Percentiles rank a stretch among this genome's conserved stretches.
Conservation (phyloP, 306 rosid genomes). For the Pyrus bretschneideri region DNA sequence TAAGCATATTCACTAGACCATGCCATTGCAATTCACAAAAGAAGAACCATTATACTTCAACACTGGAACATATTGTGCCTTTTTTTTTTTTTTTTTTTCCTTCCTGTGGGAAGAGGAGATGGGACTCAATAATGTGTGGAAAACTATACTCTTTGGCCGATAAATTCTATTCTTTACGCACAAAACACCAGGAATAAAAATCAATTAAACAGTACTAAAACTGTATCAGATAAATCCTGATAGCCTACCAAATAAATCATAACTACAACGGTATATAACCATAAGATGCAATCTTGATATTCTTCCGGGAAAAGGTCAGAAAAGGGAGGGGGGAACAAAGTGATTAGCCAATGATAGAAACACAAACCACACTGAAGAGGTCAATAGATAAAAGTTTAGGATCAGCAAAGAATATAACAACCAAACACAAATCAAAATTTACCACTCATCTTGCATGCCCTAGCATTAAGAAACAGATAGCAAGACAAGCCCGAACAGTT, state of each 20-base stretch:
- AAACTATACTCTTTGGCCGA: not conserved
- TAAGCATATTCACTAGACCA: not conserved
- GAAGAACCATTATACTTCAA: not conserved
- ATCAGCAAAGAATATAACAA: not conserved
- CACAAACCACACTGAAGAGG: not conserved
- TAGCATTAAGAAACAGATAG: not conserved
- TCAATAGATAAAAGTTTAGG: not conserved
- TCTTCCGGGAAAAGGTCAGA: not conserved
- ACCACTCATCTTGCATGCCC: not conserved
- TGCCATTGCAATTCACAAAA: not conserved
- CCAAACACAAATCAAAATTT: not conserved
- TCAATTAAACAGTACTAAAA: not conserved
- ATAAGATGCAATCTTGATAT: not conserved
- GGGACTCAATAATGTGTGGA: not conserved
- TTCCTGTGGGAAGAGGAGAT: not conserved
- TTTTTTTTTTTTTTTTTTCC: not conserved
- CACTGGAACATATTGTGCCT: not conserved
- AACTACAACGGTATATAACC: not conserved
- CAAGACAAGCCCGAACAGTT: not conserved
- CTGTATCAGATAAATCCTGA: not conserved
- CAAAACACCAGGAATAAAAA: not conserved
- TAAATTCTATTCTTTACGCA: not conserved
- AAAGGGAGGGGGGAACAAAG: not conserved
- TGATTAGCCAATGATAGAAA: not conserved
- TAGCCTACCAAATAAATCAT: not conserved